These are phyloP conservation scores for Fusarium sp. DNA, from an alignment of 2,329 filamentous ascomycete species.

Conservation along the genomic window DNA sequence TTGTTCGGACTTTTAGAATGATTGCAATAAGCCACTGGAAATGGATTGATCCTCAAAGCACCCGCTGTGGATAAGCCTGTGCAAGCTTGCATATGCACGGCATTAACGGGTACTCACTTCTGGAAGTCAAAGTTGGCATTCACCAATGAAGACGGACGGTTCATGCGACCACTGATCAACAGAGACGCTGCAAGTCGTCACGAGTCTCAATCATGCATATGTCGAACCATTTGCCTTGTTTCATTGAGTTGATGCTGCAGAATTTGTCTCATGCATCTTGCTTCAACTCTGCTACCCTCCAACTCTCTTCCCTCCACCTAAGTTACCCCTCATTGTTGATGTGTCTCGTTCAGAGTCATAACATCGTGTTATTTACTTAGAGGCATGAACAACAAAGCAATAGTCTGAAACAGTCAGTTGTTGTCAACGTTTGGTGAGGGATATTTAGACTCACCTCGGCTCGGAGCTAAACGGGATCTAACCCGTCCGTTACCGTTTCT, in stretches of 20 bases:
- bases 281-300: background rate
- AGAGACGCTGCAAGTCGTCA: background rate
- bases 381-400: background rate
- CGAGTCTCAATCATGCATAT: slow-evolving; percentile 1
- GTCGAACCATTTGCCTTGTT: background rate
- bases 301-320: no score
- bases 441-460: slow-evolving; percentile 4
- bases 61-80: slow-evolving; percentile 1
- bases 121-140: background rate
- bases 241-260: background rate
- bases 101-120: background rate
- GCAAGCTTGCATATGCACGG: slow-evolving; percentile 9
- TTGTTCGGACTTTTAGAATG: background rate
- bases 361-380: background rate
- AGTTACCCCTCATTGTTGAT: background rate
- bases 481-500: background rate
- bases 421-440: background rate
- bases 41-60: background rate
- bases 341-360: background rate
- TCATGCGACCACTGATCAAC: slow-evolving; percentile 9
- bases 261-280: background rate
- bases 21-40: background rate
- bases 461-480: slow-evolving; percentile 6
- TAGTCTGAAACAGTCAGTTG: background rate
- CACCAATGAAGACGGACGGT: background rate